Evolutionary conservation across 1,139 yeast species (phyloP).

Genomic region (Pichia sp.): DNA sequence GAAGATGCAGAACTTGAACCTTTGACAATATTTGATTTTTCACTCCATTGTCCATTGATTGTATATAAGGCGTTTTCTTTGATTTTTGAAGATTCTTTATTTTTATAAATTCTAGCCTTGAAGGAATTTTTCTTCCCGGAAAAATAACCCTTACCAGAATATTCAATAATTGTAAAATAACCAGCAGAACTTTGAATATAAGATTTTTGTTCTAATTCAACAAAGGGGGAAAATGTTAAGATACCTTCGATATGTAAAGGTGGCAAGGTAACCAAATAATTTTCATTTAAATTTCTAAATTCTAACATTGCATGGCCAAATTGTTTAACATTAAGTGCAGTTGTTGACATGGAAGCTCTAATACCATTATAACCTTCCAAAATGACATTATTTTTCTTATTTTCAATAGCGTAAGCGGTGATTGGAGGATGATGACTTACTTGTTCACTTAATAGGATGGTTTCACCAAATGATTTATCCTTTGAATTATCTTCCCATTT

Average conservation of each 20-base stretch:
- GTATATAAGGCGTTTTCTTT: constrained; percentile 69
- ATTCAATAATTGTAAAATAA: constrained; percentile 66
- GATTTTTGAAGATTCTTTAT: constrained; percentile 39
- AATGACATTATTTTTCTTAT: constrained; percentile 59
- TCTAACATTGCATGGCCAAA: constrained; percentile 81
- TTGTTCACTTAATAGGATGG: constrained; percentile 77
- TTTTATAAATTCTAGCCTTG: constrained; percentile 72
- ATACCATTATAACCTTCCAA: constrained; percentile 88
- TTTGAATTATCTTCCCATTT: constrained; percentile 58
- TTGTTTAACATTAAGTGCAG: constrained; percentile 79
- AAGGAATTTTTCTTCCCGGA: constrained; percentile 92
- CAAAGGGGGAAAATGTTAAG: constrained; percentile 79
- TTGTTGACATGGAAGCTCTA: constrained; percentile 74
- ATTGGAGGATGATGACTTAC: constrained; percentile 96
- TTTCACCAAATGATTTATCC: constrained; percentile 52
- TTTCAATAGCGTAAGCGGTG: constrained; percentile 76
- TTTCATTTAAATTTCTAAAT: constrained; percentile 53
- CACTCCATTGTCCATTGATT: constrained; percentile 90
- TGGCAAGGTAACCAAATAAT: constrained; percentile 80
- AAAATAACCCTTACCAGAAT: constrained; percentile 89
- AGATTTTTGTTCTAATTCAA: constrained; percentile 78
- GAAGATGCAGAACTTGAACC: constrained; percentile 31
- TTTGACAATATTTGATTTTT: constrained; percentile 46
- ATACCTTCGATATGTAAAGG: constrained; percentile 95
- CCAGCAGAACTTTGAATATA: constrained; percentile 80